Conservation (phyloP, 1,139 yeast species). For the Yueomyces sp. region DNA sequence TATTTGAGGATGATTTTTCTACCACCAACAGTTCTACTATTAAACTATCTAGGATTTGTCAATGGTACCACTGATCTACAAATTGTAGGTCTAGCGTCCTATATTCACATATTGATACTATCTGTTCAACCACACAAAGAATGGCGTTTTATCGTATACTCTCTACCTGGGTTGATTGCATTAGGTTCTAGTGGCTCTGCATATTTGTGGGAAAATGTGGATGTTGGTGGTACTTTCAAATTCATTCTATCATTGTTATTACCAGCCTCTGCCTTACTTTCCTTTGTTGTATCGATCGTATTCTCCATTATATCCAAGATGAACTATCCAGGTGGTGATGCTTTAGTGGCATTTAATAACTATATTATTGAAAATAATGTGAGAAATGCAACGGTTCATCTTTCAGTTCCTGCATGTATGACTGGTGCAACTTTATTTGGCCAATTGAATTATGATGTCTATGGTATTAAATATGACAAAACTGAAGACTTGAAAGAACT, state of each 20-base stretch:
- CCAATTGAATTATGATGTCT: slow-evolving; percentile 29
- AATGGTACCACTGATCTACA: slow-evolving; percentile 28
- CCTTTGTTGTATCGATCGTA: slow-evolving; percentile 33
- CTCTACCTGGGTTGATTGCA: slow-evolving; percentile 55
- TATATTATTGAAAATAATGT: slow-evolving; percentile 23
- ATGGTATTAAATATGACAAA: slow-evolving; percentile 53
- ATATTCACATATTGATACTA: slow-evolving; percentile 44
- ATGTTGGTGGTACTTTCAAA: slow-evolving; percentile 21
- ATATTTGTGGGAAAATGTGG: slow-evolving; percentile 28
- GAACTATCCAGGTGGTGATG: slow-evolving; percentile 87
- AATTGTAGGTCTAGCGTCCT: slow-evolving; percentile 33
- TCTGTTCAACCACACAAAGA: slow-evolving; percentile 89
- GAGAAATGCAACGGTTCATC: slow-evolving; percentile 37
- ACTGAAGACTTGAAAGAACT: slow-evolving; percentile 41
- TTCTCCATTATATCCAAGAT: slow-evolving; percentile 53
- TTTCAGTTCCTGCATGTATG: slow-evolving; percentile 79
- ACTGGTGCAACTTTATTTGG: slow-evolving; percentile 74
- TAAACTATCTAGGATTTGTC: slow-evolving; percentile 26
- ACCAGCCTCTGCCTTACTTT: slow-evolving; percentile 21
- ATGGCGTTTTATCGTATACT: slow-evolving; percentile 79
- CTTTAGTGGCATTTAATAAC: slow-evolving; percentile 43
- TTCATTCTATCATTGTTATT: slow-evolving; percentile 24
- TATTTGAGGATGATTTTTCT: slow-evolving; percentile 42
- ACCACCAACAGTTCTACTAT: slow-evolving; percentile 48
- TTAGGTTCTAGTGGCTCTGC: slow-evolving; percentile 56